Evolutionary conservation across 1,284 basidiomycete species (phyloP).

Genomic region (Puccinia horiana): DNA sequence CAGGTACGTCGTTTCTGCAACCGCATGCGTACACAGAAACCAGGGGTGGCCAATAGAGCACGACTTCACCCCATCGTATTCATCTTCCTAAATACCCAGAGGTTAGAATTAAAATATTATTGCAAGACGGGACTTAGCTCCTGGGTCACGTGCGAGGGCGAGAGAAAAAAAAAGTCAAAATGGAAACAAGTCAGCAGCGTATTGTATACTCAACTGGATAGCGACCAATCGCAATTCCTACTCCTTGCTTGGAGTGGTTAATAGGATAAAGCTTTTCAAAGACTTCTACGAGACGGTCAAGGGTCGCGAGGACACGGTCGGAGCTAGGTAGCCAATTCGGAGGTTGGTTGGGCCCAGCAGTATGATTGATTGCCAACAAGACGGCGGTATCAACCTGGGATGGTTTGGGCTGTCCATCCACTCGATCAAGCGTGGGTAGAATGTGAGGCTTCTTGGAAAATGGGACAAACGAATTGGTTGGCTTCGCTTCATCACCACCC

Average conservation of each 20-base stretch:
- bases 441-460: slow-evolving; percentile 50
- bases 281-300: slow-evolving; percentile 50
- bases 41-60: slow-evolving; percentile 51
- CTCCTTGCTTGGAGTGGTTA: slow-evolving; percentile 40
- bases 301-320: slow-evolving; percentile 50
- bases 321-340: slow-evolving; percentile 50
- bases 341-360: slow-evolving; percentile 27
- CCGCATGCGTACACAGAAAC: slow-evolving; percentile 51
- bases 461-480: slow-evolving; percentile 37
- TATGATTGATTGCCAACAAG: slow-evolving; percentile 49
- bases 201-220: slow-evolving; percentile 21
- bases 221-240: slow-evolving; percentile 50
- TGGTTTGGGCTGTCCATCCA: slow-evolving; percentile 51
- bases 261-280: slow-evolving; percentile 51
- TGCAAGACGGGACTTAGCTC: background rate
- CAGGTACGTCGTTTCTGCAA: slow-evolving; percentile 51
- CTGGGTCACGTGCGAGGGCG: background rate
- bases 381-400: slow-evolving; percentile 51
- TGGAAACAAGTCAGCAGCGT: background rate
- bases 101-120: background rate
- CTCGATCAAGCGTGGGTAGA: slow-evolving; percentile 50
- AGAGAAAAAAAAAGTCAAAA: background rate
- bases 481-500: slow-evolving; percentile 39
- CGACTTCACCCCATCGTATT: slow-evolving; percentile 51
- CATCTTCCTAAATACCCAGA: slow-evolving; percentile 49